Evolutionary conservation across 164 flowering plant species (phyloP).

Genomic region (Tetracentron sinense): DNA sequence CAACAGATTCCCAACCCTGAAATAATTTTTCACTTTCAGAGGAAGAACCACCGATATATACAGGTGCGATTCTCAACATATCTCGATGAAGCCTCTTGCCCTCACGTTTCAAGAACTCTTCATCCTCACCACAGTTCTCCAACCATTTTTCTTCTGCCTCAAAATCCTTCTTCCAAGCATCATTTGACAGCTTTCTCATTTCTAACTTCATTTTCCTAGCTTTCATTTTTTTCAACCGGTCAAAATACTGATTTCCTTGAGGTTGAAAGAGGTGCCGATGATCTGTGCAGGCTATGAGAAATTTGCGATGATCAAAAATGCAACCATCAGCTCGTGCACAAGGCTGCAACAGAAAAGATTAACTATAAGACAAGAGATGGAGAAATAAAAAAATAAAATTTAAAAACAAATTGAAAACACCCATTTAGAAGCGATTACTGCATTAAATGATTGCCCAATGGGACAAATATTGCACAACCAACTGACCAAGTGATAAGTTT

Average conservation of each 20-base stretch:
- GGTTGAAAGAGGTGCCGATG: constrained; percentile 84
- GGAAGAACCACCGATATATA: constrained; percentile 76
- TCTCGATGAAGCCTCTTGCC: constrained; percentile 96
- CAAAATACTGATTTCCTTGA: constrained; percentile 44
- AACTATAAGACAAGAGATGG: constrained; percentile 4
- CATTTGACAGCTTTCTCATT: constrained; percentile 64
- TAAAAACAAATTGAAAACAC: neutral
- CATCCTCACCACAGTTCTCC: constrained; percentile 98
- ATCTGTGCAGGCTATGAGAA: constrained; percentile 92
- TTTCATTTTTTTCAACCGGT: constrained; percentile 61
- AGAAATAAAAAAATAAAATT: too few species aligned
- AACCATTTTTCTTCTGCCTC: constrained; percentile 98
- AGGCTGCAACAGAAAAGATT: constrained; percentile 55
- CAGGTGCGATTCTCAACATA: constrained; percentile 84
- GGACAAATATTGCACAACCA: constrained; percentile 6
- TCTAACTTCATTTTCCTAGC: constrained; percentile 78
- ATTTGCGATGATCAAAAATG: constrained; percentile 92
- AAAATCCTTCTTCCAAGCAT: constrained; percentile 77
- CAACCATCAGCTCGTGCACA: constrained; percentile 90
- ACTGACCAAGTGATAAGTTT: constrained; percentile 91
- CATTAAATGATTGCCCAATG: too few species aligned
- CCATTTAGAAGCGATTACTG: too few species aligned
- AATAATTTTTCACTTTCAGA: constrained; percentile 38
- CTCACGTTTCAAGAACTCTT: constrained; percentile 94
- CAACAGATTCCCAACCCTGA: constrained; percentile 98